phyloP scores from a whole-genome alignment of 495 filamentous ascomycete genomes.

The Hyaloscypha variabilis region DNA sequence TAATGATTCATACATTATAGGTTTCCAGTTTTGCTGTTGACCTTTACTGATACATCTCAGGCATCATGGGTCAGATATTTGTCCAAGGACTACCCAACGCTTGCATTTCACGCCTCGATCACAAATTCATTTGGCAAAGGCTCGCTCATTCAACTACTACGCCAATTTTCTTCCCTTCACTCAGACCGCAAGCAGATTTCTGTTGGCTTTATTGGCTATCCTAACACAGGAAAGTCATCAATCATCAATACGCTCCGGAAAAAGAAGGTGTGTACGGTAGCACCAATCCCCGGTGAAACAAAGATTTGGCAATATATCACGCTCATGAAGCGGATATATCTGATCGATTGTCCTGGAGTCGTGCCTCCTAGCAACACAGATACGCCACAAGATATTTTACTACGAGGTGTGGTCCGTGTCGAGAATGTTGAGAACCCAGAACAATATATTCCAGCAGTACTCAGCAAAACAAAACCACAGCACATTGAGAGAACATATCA shows the following conservation, averaged over 20 bases:
- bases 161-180: conserved; percentile 94
- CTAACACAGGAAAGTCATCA: conserved; percentile 87
- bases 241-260: conserved; percentile 91
- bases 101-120: conserved; percentile 90
- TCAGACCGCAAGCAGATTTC: conserved; percentile 90
- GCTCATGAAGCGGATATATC: conserved; percentile 93
- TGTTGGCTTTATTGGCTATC: conserved; percentile 85
- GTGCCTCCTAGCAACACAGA: conserved; percentile 85
- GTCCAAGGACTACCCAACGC: conserved; percentile 86
- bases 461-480: conserved; percentile 76
- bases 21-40: conserved; percentile 19
- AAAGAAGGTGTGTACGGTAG: conserved; percentile 91
- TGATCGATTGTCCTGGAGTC: conserved; percentile 96
- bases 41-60: conserved; percentile 48
- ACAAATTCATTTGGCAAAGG: conserved; percentile 92
- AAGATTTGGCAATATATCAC: conserved; percentile 99
- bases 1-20: conserved; percentile 91
- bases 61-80: conserved; percentile 82
- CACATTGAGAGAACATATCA: conserved; percentile 95
- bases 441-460: conserved; percentile 87
- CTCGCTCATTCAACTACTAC: conserved; percentile 73
- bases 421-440: conserved; percentile 95
- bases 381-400: conserved; percentile 83
- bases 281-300: conserved; percentile 94
- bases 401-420: conserved; percentile 88